Base-by-base conservation (phyloP, 2,329 filamentous ascomycete species). In the Colletotrichum limetticola region DNA sequence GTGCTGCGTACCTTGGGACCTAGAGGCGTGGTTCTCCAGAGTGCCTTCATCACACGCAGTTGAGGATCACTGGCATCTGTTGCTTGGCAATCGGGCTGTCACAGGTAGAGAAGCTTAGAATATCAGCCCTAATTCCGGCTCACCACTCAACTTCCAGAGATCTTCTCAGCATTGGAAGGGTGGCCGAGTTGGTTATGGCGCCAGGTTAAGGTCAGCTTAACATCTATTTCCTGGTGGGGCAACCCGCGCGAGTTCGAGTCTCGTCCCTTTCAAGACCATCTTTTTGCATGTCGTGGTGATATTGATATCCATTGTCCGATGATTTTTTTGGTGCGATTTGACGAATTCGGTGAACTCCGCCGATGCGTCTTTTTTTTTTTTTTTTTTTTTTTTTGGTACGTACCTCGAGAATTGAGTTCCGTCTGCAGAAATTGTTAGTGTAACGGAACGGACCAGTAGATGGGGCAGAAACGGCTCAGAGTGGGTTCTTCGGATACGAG, bases 131-230 rank as follows among this genome's bases (percentile, higher is more conserved):
- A 8, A 22, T 3, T 2, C 1, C 3, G 0, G 1, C 0, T 1
- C 8, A 2, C 0, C 32, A 4, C 1, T 22, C 57, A 68, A 9
- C 58, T 56, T 3, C 2, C 1, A 32, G 46, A 55, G 30, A 4
- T 26, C 7, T 16, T 19, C 30, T 26, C 49, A 8, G 1, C 0
- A 1, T 2, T 55, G 70, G 70, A 60, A 72, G 70, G 70, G 70
- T 72, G 70, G 70, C 70, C 70, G 70, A 72, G 70, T 72, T 72
- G 70, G 70, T 72, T 72, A 72, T 72, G 70, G 70, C 70, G 70
- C 70, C 70, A 72, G 70, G 70, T 72, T 72, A 72, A 72, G 70
- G 70, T 70, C 70, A 65, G 66, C 70, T 65, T 72, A 72, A 70
- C 66, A 65, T 65, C 70, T 72, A 28, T 61, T 72, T 72, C 70